phyloP scores from a whole-genome alignment of 2,329 filamentous ascomycete species.

The Monilinia polystroma region DNA sequence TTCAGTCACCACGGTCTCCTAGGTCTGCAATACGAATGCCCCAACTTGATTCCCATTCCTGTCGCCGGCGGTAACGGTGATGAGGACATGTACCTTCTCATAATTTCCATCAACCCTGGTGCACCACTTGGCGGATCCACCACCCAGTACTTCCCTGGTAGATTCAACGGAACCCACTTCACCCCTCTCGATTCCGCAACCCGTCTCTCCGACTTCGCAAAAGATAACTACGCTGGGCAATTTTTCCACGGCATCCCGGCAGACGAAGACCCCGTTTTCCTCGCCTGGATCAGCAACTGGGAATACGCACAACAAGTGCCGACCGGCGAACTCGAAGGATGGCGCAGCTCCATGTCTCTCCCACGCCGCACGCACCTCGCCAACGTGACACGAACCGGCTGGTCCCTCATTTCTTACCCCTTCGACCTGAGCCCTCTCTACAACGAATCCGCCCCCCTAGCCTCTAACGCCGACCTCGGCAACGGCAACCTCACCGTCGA shows the following conservation, averaged over 20 bases:
- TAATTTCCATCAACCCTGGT: slow-evolving; percentile 57
- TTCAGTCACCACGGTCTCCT: slow-evolving; percentile 55
- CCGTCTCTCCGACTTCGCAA: slow-evolving; percentile 48
- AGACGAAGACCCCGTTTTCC: slow-evolving; percentile 39
- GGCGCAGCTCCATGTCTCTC: slow-evolving; percentile 52
- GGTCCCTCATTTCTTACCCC: slow-evolving; percentile 51
- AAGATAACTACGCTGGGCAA: slow-evolving; percentile 57
- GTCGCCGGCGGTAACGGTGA: slow-evolving; percentile 39
- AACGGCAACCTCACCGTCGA: slow-evolving; percentile 52
- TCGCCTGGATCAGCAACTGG: slow-evolving; percentile 61
- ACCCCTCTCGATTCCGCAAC: slow-evolving; percentile 45
- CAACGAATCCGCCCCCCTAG: slow-evolving; percentile 44
- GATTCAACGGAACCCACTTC: slow-evolving; percentile 65
- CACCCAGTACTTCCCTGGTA: slow-evolving; percentile 56
- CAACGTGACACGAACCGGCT: slow-evolving; percentile 51
- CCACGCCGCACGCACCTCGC: slow-evolving; percentile 55
- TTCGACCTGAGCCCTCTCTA: slow-evolving; percentile 51
- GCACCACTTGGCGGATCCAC: slow-evolving; percentile 56
- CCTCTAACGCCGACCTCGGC: slow-evolving; percentile 45
- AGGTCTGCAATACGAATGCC: slow-evolving; percentile 51
- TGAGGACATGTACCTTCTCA: slow-evolving; percentile 45
- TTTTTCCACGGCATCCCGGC: slow-evolving; percentile 51
- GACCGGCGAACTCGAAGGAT: slow-evolving; percentile 52
- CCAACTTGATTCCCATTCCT: slow-evolving; percentile 58
- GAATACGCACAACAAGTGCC: slow-evolving; percentile 56